Percentiles rank a stretch among this genome's conserved stretches.
phyloP scores from a whole-genome alignment of 805 yeast genomes.

The Lachancea mirantina region DNA sequence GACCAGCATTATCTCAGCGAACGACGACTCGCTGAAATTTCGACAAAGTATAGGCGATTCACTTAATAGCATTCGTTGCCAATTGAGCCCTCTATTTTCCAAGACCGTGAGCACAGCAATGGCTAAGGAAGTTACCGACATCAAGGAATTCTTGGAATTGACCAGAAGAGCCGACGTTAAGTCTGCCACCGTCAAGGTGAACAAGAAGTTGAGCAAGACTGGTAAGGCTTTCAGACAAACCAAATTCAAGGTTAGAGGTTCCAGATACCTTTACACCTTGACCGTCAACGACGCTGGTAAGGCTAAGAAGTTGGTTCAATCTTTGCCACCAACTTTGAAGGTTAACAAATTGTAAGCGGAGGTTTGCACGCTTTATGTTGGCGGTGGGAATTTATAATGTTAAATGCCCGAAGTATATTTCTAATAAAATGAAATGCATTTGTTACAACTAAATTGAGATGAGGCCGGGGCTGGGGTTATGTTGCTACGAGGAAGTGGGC shows the following conservation, averaged over 20 bases:
- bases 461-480: no score
- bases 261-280: slow-evolving; percentile 90
- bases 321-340: slow-evolving; percentile 90
- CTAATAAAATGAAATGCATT: slow-evolving; percentile 8
- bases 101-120: no score
- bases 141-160: slow-evolving; percentile 94
- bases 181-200: slow-evolving; percentile 90
- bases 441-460: no score
- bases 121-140: slow-evolving; percentile 79
- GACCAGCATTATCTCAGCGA: no score
- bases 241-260: slow-evolving; percentile 98
- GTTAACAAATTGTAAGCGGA: slow-evolving; percentile 43
- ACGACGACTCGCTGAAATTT: no score
- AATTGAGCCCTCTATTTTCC: no score
- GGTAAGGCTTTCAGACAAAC: slow-evolving; percentile 88
- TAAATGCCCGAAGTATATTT: slow-evolving; percentile 8
- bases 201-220: slow-evolving; percentile 70
- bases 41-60: no score
- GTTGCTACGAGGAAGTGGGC: no score
- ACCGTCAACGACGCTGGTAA: slow-evolving; percentile 91
- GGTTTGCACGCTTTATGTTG: neutral
- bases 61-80: no score
- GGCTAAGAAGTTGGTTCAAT: slow-evolving; percentile 96
- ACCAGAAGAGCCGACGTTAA: slow-evolving; percentile 94
- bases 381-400: slow-evolving; percentile 3